A percentile compares a stretch with the other conserved stretches of the same genome.
phyloP scores from a whole-genome alignment of 306 rosid genomes.

The Rubus parviflorus region DNA sequence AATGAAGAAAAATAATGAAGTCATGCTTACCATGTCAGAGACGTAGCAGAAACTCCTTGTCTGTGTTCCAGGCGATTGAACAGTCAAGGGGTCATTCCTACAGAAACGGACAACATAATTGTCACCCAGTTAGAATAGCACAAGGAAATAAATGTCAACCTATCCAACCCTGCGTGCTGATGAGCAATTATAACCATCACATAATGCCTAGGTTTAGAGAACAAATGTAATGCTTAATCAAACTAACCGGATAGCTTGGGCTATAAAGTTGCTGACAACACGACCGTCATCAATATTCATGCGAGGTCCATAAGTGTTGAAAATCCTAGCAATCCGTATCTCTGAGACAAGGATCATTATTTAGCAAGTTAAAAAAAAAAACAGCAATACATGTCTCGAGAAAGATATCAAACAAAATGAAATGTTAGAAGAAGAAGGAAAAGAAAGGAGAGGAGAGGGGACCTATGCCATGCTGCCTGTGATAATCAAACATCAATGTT shows the following conservation, averaged over 20 bases:
- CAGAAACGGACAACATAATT: slow-evolving; percentile 15
- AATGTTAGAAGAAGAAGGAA: not conserved
- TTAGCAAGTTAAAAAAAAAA: not conserved
- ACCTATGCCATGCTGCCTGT: slow-evolving; percentile 97
- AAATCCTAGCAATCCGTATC: slow-evolving; percentile 90
- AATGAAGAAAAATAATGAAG: not conserved
- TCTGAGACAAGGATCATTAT: slow-evolving; percentile 35
- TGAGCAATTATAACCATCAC: not conserved
- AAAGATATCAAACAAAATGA: not conserved
- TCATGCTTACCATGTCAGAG: slow-evolving; percentile 49
- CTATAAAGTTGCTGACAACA: slow-evolving; percentile 96
- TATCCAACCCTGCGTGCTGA: not conserved
- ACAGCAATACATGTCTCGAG: not conserved
- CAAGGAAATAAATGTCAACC: not conserved
- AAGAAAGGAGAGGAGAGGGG: not conserved
- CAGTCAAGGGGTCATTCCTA: slow-evolving; percentile 67
- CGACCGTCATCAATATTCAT: slow-evolving; percentile 99
- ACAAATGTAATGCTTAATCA: not conserved
- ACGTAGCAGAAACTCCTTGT: slow-evolving; percentile 56
- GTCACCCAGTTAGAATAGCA: not conserved
- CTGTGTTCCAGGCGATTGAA: slow-evolving; percentile 54
- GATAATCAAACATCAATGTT: slow-evolving; percentile 97
- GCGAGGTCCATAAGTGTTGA: slow-evolving; percentile 95
- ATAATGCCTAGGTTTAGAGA: not conserved
- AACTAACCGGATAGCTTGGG: slow-evolving; percentile 87